These are phyloP conservation scores for Gossypium davidsonii DNA, from an alignment of 441 rosid genomes.

Conservation along the genomic window DNA sequence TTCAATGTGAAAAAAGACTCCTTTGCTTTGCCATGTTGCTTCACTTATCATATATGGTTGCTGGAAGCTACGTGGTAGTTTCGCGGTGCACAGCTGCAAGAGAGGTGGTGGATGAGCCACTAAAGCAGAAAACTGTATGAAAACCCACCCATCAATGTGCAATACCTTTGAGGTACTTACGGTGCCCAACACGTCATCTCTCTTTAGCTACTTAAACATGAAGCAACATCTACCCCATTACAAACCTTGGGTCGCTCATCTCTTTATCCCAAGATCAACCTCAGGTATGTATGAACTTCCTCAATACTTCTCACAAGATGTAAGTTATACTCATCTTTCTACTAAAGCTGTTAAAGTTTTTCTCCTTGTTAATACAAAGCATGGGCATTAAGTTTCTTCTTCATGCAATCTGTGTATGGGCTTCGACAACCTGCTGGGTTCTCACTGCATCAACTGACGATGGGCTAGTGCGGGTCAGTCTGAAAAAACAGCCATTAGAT, in stretches of 20 bases:
- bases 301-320: background rate
- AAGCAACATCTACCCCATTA: background rate
- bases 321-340: background rate
- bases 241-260: background rate
- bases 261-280: background rate
- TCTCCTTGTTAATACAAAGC: background rate
- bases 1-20: background rate
- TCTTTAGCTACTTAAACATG: background rate
- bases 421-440: conserved; percentile 26
- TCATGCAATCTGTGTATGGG: conserved; percentile 25
- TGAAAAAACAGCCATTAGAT: conserved; percentile 39
- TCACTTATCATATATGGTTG: background rate
- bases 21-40: background rate
- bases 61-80: conserved; percentile 31
- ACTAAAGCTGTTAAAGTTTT: background rate
- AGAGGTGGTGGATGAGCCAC: background rate
- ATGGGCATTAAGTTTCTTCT: conserved; percentile 29
- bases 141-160: background rate
- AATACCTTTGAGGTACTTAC: background rate
- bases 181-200: background rate
- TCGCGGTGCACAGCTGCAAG: conserved; percentile 6
- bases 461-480: conserved; percentile 37
- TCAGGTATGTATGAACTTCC: background rate
- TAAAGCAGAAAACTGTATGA: background rate
- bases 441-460: conserved; percentile 23